These are phyloP conservation scores for Artomyces pyxidatus DNA, from an alignment of 768 basidiomycete genomes.

Conservation along the genomic window DNA sequence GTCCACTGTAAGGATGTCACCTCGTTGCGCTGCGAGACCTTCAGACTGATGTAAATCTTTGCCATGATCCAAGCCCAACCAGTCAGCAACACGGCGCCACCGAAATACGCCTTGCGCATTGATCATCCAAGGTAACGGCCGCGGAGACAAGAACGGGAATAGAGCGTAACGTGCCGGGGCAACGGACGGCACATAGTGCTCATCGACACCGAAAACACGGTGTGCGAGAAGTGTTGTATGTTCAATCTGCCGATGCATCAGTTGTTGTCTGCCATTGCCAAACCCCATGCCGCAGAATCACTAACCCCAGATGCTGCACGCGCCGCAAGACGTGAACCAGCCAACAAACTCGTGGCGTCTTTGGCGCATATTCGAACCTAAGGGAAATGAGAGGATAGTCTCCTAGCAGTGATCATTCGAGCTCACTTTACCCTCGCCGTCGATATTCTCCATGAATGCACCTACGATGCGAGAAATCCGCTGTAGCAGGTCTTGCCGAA, in stretches of 20 bases:
- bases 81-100: constrained; percentile 54
- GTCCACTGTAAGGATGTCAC: constrained; percentile 22
- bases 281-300: constrained; percentile 1
- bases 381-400: constrained; percentile 1
- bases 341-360: constrained; percentile 27
- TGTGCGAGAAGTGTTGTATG: constrained; percentile 7
- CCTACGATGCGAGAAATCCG: constrained; percentile 62
- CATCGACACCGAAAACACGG: background rate
- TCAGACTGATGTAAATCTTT: constrained; percentile 33
- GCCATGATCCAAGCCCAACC: constrained; percentile 33
- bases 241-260: constrained; percentile 9
- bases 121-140: constrained; percentile 40
- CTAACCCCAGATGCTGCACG: constrained; percentile 48
- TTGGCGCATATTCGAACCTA: constrained; percentile 54
- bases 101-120: constrained; percentile 42
- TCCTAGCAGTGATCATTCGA: background rate
- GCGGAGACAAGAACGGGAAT: constrained; percentile 56
- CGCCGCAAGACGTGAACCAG: constrained; percentile 45
- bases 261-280: background rate
- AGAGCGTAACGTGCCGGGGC: constrained; percentile 38
- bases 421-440: constrained; percentile 37
- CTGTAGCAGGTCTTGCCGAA: constrained; percentile 43
- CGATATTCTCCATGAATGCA: constrained; percentile 51
- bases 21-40: constrained; percentile 26
- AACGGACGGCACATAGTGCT: constrained; percentile 3